Conservation (phyloP, 2,329 filamentous ascomycete species). For the Hypoxylon sp. region DNA sequence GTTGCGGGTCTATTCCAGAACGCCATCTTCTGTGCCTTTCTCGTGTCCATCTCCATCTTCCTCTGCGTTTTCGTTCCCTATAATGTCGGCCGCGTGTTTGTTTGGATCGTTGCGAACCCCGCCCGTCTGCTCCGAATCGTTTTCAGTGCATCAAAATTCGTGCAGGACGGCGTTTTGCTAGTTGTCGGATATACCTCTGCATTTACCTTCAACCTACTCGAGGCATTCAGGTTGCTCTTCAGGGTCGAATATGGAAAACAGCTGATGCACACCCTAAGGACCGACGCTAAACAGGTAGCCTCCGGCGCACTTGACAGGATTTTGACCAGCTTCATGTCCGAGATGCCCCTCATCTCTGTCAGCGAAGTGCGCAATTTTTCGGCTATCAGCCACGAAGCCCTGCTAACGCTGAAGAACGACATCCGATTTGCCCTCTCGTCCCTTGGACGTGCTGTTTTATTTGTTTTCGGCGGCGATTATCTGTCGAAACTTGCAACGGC, state of each 20-base stretch:
- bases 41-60: slow-evolving; percentile 88
- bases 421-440: slow-evolving; percentile 57
- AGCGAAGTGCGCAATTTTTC: slow-evolving; percentile 82
- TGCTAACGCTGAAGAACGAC: slow-evolving; percentile 69
- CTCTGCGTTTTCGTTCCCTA: slow-evolving; percentile 92
- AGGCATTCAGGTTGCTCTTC: slow-evolving; percentile 53
- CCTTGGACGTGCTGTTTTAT: slow-evolving; percentile 55
- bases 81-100: slow-evolving; percentile 85
- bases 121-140: slow-evolving; percentile 78
- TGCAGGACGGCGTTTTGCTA: slow-evolving; percentile 81
- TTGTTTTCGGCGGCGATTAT: slow-evolving; percentile 61
- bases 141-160: slow-evolving; percentile 79
- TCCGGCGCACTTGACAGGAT: slow-evolving; percentile 56
- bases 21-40: slow-evolving; percentile 89
- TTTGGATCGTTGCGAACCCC: slow-evolving; percentile 84
- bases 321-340: slow-evolving; percentile 61
- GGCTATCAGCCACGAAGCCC: slow-evolving; percentile 77
- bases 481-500: slow-evolving; percentile 47
- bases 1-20: slow-evolving; percentile 92
- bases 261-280: slow-evolving; percentile 39
- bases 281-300: slow-evolving; percentile 44
- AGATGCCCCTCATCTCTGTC: slow-evolving; percentile 62
- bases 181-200: slow-evolving; percentile 67
- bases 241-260: slow-evolving; percentile 49
- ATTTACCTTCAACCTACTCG: slow-evolving; percentile 55